These are phyloP conservation scores for Didymella lethalis DNA, from an alignment of 2,329 filamentous ascomycete genomes.

Conservation along the genomic window DNA sequence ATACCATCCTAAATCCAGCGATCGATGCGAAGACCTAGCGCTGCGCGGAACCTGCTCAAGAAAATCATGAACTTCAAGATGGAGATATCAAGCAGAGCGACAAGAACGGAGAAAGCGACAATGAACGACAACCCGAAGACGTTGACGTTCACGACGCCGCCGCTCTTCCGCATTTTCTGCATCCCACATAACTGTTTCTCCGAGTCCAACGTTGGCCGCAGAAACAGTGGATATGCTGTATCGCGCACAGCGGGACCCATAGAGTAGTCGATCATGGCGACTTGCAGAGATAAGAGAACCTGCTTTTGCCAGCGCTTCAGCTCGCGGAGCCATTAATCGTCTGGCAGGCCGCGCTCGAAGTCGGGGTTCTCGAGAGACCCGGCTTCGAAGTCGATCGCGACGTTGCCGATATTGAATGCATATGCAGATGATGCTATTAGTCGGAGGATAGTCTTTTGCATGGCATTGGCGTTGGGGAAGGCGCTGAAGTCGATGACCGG, in stretches of 20 bases:
- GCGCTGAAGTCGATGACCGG: slow-evolving; percentile 16
- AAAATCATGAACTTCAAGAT: slow-evolving; percentile 32
- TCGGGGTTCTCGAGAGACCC: slow-evolving; percentile 9
- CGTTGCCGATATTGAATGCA: slow-evolving; percentile 10
- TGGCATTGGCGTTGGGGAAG: slow-evolving; percentile 24
- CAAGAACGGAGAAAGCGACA: slow-evolving; percentile 19
- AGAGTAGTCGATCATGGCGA: slow-evolving; percentile 21
- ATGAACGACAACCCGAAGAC: slow-evolving; percentile 34
- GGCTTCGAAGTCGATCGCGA: slow-evolving; percentile 3
- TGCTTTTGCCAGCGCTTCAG: slow-evolving; percentile 30
- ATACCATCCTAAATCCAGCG: slow-evolving; percentile 41
- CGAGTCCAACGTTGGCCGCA: not conserved
- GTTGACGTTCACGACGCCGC: slow-evolving; percentile 36
- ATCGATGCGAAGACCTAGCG: slow-evolving; percentile 32
- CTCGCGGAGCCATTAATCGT: slow-evolving; percentile 34
- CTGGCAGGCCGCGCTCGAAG: slow-evolving; percentile 11
- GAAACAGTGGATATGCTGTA: not conserved
- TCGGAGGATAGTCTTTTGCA: slow-evolving; percentile 21
- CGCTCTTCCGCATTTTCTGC: slow-evolving; percentile 30
- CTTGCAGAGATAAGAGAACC: slow-evolving; percentile 27
- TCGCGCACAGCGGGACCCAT: slow-evolving; percentile 22
- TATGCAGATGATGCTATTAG: slow-evolving; percentile 13
- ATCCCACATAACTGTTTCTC: slow-evolving; percentile 27
- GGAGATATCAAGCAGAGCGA: slow-evolving; percentile 25
- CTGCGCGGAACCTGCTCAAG: slow-evolving; percentile 22